These are phyloP conservation scores for Claviceps pazoutovae DNA, from an alignment of 2,329 filamentous ascomycete genomes.

Conservation along the genomic window DNA sequence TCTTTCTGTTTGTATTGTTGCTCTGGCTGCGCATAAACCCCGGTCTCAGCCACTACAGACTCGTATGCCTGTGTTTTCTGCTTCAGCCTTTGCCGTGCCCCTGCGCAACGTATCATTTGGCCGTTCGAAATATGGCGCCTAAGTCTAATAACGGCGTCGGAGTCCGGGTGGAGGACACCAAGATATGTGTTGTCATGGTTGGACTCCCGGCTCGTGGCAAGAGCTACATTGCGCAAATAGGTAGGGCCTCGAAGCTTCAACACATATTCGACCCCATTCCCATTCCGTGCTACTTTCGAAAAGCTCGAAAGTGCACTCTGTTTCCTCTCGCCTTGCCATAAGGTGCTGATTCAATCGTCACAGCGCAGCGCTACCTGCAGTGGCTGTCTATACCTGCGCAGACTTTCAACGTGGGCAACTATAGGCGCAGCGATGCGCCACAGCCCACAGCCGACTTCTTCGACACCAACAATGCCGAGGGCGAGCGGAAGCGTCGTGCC, in stretches of 20 bases:
- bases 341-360: constrained; percentile 4
- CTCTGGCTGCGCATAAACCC: background rate
- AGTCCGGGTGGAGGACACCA: constrained; percentile 85
- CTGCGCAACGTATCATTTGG: constrained; percentile 5
- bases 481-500: constrained; percentile 73
- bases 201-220: constrained; percentile 91
- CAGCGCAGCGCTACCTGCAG: constrained; percentile 83
- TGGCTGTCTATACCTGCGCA: constrained; percentile 92
- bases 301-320: background rate
- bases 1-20: background rate
- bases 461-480: constrained; percentile 77
- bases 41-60: background rate
- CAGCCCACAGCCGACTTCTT: constrained; percentile 93
- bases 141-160: constrained; percentile 49
- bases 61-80: constrained; percentile 4
- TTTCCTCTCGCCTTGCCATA: background rate
- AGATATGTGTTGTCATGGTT: constrained; percentile 98
- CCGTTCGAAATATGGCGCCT: constrained; percentile 26
- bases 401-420: constrained; percentile 95
- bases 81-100: constrained; percentile 7
- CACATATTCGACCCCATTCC: background rate
- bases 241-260: constrained; percentile 31
- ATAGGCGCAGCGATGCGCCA: constrained; percentile 78
- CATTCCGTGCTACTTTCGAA: background rate
- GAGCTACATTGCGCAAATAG: constrained; percentile 94